phyloP scores from a whole-genome alignment of 768 basidiomycete species.

The Termitomyces sp. region DNA sequence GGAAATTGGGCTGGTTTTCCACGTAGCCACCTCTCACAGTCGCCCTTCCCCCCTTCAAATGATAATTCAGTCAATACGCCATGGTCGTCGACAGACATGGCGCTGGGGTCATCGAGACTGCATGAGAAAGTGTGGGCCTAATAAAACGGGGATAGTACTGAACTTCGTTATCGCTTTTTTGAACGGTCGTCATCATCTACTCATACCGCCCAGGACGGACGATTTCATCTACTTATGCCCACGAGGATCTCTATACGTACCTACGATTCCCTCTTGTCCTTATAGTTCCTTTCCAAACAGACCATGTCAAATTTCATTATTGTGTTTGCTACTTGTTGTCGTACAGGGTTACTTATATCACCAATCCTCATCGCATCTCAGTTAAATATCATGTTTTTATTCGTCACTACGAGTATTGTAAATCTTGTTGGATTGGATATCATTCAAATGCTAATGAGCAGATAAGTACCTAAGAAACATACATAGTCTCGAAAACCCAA shows the following conservation, averaged over 20 bases:
- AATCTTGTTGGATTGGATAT: background rate
- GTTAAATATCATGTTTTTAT: slow-evolving; percentile 41
- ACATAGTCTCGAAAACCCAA: background rate
- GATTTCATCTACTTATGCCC: slow-evolving; percentile 14
- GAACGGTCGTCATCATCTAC: slow-evolving; percentile 23
- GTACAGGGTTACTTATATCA: slow-evolving; percentile 35
- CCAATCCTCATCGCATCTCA: slow-evolving; percentile 31
- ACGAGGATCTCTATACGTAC: slow-evolving; percentile 16
- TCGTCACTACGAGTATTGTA: slow-evolving; percentile 17
- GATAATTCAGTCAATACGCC: slow-evolving; percentile 52
- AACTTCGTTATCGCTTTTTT: slow-evolving; percentile 16
- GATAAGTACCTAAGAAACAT: background rate
- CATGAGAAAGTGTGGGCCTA: slow-evolving; percentile 59
- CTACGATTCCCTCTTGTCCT: slow-evolving; percentile 13
- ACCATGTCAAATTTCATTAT: slow-evolving; percentile 20
- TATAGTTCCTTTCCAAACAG: slow-evolving; percentile 13
- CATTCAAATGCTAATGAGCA: background rate
- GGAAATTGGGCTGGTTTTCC: slow-evolving; percentile 72
- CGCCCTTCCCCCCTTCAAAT: slow-evolving; percentile 49
- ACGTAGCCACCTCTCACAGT: slow-evolving; percentile 44
- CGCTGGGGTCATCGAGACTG: slow-evolving; percentile 44
- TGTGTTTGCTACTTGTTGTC: slow-evolving; percentile 28
- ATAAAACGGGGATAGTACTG: slow-evolving; percentile 12
- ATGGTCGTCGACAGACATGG: slow-evolving; percentile 53
- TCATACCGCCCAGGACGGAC: slow-evolving; percentile 39